Conservation (phyloP, 352 stramenopile genomes). For the Pythium aquatile region DNA sequence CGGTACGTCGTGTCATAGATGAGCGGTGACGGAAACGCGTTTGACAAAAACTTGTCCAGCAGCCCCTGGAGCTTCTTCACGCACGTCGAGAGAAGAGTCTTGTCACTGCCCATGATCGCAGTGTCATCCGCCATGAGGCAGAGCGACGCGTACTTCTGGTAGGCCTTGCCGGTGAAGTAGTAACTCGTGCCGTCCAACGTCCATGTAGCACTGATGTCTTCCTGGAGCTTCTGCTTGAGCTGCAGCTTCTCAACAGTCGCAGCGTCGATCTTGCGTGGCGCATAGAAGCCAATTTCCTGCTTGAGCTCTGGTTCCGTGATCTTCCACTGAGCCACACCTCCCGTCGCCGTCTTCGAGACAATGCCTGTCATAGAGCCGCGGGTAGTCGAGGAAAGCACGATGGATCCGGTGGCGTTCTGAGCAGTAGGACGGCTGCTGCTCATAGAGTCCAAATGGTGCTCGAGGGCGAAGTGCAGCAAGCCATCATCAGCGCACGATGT, state of each 20-base stretch:
- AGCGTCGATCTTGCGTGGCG: slow-evolving; percentile 31
- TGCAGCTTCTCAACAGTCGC: slow-evolving; percentile 32
- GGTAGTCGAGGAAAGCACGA: too few relatives aligned
- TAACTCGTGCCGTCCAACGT: too few relatives aligned
- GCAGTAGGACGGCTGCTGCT: slow-evolving; percentile 12
- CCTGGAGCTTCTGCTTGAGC: slow-evolving; percentile 43
- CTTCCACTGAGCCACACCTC: slow-evolving; percentile 45
- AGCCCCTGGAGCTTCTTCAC: slow-evolving; percentile 57
- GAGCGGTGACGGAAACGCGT: slow-evolving; percentile 44
- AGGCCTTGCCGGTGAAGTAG: slow-evolving; percentile 79
- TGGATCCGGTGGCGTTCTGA: slow-evolving; percentile 25
- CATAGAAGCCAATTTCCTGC: slow-evolving; percentile 55
- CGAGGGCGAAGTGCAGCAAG: too few relatives aligned
- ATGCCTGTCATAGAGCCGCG: slow-evolving; percentile 47
- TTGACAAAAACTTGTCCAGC: slow-evolving; percentile 59
- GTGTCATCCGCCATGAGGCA: slow-evolving; percentile 65
- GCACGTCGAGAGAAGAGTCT: slow-evolving; percentile 41
- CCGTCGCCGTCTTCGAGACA: slow-evolving; percentile 36
- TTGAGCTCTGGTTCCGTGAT: slow-evolving; percentile 50
- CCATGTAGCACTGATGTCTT: too few relatives aligned
- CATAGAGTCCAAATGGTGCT: slow-evolving; percentile 63
- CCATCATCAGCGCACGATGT: too few relatives aligned
- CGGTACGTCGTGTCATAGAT: slow-evolving; percentile 70
- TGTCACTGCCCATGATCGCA: slow-evolving; percentile 47
- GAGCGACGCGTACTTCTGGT: slow-evolving; percentile 79